Percentiles rank a stretch among this genome's conserved stretches.
Evolutionary conservation across 495 filamentous ascomycete species (phyloP).

Genomic region (Cairneyella variabilis): DNA sequence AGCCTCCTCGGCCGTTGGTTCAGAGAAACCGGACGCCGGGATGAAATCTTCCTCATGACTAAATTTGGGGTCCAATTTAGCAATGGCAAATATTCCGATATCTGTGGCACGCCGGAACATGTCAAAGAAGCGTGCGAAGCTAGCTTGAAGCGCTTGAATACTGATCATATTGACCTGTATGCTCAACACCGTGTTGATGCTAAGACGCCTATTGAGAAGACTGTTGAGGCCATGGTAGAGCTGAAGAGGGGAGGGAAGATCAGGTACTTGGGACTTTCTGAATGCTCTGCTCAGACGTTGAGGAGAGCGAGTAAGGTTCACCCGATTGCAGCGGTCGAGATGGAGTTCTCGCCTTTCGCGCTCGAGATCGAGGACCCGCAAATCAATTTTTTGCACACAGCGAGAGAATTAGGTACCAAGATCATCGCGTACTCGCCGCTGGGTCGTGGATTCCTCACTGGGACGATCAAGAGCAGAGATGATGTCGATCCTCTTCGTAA

Average conservation of each 20-base stretch:
- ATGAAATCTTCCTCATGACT: conserved; percentile 47
- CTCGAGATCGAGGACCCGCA: conserved; percentile 50
- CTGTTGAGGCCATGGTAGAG: conserved; percentile 35
- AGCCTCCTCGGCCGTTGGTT: conserved; percentile 45
- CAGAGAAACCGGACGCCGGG: conserved; percentile 32
- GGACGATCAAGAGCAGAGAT: conserved; percentile 2
- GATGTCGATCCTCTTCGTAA: conserved; percentile 9
- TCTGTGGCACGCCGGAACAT: conserved; percentile 26
- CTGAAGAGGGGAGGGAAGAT: conserved; percentile 49
- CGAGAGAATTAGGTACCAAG: conserved; percentile 61
- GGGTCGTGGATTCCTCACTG: conserved; percentile 24
- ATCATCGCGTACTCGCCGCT: conserved; percentile 52
- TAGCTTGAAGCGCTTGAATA: conserved; percentile 42
- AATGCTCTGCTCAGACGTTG: conserved; percentile 47
- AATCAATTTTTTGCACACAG: conserved; percentile 42
- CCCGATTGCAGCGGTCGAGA: conserved; percentile 53
- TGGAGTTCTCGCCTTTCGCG: conserved; percentile 59
- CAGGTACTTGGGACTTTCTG: conserved; percentile 51
- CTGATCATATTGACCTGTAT: conserved; percentile 65
- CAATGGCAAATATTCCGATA: conserved; percentile 18
- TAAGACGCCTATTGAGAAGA: conserved; percentile 42
- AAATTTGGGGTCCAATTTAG: conserved; percentile 35
- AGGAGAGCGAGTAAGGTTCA: conserved; percentile 53
- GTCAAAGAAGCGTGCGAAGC: conserved; percentile 28
- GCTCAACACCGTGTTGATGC: conserved; percentile 71